These are phyloP conservation scores for Hortaea sp. DNA, from an alignment of 2,329 filamentous ascomycete genomes.

Conservation along the genomic window DNA sequence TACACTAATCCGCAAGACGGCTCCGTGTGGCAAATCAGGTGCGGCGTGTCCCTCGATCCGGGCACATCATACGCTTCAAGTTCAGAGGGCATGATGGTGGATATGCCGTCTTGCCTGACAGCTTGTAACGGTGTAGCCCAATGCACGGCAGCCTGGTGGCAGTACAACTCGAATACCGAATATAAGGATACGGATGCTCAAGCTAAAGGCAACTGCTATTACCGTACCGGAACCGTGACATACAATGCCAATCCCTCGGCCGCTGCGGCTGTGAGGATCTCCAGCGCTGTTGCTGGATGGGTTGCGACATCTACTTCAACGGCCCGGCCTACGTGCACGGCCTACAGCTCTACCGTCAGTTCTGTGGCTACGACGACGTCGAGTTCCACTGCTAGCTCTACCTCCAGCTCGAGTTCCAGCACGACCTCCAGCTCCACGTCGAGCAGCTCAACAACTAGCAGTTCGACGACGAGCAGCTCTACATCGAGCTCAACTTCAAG, in stretches of 20 bases:
- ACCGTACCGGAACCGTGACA: background rate
- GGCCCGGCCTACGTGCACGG: too few relatives aligned
- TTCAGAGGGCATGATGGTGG: background rate
- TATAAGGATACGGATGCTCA: background rate
- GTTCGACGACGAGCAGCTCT: background rate
- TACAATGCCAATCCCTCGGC: background rate
- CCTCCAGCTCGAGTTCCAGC: background rate
- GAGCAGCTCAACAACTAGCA: too few relatives aligned
- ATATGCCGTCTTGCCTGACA: constrained; percentile 2
- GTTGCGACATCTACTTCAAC: background rate
- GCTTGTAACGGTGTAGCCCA: background rate
- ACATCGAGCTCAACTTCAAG: constrained; percentile 1
- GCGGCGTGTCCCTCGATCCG: background rate
- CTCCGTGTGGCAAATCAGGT: constrained; percentile 4
- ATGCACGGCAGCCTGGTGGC: background rate
- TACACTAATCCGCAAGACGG: background rate
- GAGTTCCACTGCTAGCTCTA: background rate
- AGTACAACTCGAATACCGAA: background rate
- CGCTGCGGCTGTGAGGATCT: background rate
- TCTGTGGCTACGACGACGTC: background rate
- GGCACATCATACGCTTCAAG: too few relatives aligned
- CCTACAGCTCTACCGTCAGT: background rate
- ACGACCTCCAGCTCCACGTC: background rate
- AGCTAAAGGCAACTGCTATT: background rate
- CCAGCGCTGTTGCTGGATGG: background rate